phyloP scores from a whole-genome alignment of 192 early-diverging fungal species.

The Linnemannia elongata region DNA sequence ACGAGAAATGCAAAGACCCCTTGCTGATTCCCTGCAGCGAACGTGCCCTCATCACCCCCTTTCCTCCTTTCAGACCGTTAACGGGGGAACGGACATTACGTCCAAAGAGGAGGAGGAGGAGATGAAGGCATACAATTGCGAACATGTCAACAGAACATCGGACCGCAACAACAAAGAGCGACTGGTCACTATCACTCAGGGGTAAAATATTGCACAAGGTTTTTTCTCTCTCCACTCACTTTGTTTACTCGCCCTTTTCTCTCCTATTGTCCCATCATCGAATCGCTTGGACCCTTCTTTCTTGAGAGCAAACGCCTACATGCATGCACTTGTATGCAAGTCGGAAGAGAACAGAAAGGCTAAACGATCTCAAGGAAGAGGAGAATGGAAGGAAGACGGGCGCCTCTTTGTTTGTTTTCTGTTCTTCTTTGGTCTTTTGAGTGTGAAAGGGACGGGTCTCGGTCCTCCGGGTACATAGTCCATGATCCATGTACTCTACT shows the following conservation, averaged over 20 bases:
- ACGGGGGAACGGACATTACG: neutral
- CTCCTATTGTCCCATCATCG: neutral
- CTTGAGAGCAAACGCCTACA: neutral
- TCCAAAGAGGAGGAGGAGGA: neutral
- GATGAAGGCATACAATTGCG: too few relatives aligned
- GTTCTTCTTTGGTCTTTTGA: neutral
- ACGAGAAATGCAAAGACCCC: neutral
- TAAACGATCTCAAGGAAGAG: neutral
- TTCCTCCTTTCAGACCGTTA: neutral
- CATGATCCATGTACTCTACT: conserved; percentile 5
- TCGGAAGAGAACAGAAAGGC: neutral
- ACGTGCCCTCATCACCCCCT: neutral
- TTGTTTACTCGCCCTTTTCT: neutral
- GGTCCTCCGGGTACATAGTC: neutral
- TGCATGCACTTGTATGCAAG: neutral
- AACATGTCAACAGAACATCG: too few relatives aligned
- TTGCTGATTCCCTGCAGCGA: neutral
- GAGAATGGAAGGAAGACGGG: neutral
- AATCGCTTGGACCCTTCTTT: conserved; percentile 6
- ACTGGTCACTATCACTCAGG: neutral
- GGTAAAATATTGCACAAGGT: neutral
- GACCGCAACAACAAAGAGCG: neutral
- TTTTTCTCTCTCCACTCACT: neutral
- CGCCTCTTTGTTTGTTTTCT: neutral
- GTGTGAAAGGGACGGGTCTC: neutral